Evolutionary conservation across 140 eudicot genomes (phyloP), one percentile per base, ranked within the genome.

Genomic region (Stevia rebaudiana): DNA sequence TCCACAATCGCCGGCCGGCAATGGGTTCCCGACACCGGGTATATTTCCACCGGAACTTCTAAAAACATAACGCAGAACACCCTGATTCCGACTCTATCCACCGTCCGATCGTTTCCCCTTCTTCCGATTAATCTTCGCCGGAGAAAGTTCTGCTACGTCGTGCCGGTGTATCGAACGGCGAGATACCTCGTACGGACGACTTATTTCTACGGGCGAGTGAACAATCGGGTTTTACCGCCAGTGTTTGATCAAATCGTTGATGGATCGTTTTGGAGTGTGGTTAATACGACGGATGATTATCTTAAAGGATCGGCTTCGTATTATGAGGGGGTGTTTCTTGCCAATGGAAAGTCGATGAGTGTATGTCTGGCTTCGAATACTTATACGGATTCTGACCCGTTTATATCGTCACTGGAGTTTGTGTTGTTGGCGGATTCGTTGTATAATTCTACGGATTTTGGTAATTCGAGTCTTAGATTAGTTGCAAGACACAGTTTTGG

Each of bases 221-320:
- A 80, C 67, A 81, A 78, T 13, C 33, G 33, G 25, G 31, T 28
- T 37, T 70, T 46, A 4, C 96, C 96, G 0, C 98, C 98, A 0
- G 96, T 88, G 54, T 92, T 92, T 69, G 96, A 92, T 52, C 98
- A 88, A 33, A 85, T 92, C 6, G 92, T 92, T 1, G 95, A 92
- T 28, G 98, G 98, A 60, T 85, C 84, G 12, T 36, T 85, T 1
- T 88, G 98, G 98, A 63, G 95, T 15, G 57, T 78, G 60, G 98
- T 92, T 21, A 92, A 92, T 37, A 88, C 98, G 18, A 92, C 96
- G 0, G 89, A 77, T 8, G 95, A 88, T 83, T 88, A 88, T 69
- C 46, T n/a, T 7, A 61, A n/a, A 3, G 75, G 88, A 31, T 44
- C 33, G 33, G 66, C 86, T 31, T 74, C 89, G 50, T 88, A 83